A percentile compares a stretch with the other conserved stretches of the same genome.
phyloP scores from a whole-genome alignment of 2,329 filamentous ascomycete species.

The Alternaria brassicae region DNA sequence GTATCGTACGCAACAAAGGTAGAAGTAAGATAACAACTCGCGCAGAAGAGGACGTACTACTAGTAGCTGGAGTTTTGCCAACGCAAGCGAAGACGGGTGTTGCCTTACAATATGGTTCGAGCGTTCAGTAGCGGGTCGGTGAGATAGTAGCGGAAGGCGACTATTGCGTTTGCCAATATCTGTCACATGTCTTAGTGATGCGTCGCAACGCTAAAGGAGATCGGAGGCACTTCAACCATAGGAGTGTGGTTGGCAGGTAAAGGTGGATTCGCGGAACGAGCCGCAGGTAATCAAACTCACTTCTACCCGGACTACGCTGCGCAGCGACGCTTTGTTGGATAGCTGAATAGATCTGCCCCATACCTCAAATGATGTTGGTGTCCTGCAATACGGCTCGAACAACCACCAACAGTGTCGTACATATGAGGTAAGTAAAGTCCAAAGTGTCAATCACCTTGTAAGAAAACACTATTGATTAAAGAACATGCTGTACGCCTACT shows the following conservation, averaged over 20 bases:
- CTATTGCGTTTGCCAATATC: neutral
- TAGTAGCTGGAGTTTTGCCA: neutral
- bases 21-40: neutral
- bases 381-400: neutral
- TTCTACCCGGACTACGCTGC: neutral
- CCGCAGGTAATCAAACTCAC: neutral
- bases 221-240: neutral
- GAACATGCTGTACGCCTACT: neutral
- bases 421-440: neutral
- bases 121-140: neutral
- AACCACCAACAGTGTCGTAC: neutral
- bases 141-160: neutral
- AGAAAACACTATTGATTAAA: neutral
- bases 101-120: neutral
- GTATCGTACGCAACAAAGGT: constrained; percentile 8
- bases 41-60: neutral
- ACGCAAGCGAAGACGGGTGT: neutral
- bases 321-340: too few relatives aligned
- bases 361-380: neutral
- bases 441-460: neutral
- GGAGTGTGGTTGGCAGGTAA: neutral
- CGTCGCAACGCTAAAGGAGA: neutral
- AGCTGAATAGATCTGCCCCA: neutral
- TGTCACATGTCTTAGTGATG: neutral
- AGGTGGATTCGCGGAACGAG: neutral